Evolutionary conservation across 2,329 filamentous ascomycete genomes (phyloP).

Genomic region (Phialophora expanda): DNA sequence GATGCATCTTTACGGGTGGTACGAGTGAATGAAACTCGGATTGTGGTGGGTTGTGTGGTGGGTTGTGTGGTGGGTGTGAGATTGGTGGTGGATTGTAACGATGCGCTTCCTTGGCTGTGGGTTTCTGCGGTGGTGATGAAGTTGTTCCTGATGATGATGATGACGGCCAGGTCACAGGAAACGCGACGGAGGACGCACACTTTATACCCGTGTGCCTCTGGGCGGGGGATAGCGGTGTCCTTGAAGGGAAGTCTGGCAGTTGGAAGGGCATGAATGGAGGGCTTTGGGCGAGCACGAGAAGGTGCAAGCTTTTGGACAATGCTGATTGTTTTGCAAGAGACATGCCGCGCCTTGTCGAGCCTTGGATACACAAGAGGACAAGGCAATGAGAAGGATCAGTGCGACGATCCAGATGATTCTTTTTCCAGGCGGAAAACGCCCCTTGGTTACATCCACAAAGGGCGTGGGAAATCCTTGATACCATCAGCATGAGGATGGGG

Average conservation of each 20-base stretch:
- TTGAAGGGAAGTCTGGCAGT: background rate
- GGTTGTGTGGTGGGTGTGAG: too few relatives aligned
- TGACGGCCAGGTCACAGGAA: background rate
- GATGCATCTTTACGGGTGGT: constrained; percentile 1
- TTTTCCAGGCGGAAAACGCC: background rate
- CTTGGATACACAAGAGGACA: background rate
- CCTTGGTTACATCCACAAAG: background rate
- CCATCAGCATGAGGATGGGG: too few relatives aligned
- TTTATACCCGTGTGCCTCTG: background rate
- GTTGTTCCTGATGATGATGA: background rate
- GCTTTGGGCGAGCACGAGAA: background rate
- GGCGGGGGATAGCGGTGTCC: too few relatives aligned
- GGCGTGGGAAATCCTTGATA: background rate
- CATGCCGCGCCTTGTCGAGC: background rate
- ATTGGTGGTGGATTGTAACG: background rate
- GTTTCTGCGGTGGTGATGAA: background rate
- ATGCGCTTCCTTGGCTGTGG: background rate
- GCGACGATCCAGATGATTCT: background rate
- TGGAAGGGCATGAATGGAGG: background rate
- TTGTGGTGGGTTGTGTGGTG: too few relatives aligned
- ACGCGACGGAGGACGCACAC: background rate
- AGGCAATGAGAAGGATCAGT: background rate
- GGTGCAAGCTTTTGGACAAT: background rate
- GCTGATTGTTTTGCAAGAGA: background rate
- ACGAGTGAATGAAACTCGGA: background rate